Evolutionary conservation across 164 flowering plant species (phyloP).

Genomic region (Sedum album): DNA sequence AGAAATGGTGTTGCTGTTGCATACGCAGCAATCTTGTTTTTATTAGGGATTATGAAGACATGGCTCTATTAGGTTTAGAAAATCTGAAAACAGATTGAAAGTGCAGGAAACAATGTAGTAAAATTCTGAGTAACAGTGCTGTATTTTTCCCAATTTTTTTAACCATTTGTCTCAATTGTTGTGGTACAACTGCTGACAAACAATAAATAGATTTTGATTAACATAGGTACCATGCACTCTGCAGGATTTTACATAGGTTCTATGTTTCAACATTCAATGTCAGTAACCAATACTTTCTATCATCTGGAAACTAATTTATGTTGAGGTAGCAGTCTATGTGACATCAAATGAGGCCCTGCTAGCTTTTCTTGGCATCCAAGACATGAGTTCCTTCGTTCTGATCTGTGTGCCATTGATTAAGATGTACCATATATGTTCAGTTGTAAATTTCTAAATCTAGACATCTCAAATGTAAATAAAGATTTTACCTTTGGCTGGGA

Average conservation of each 20-base stretch:
- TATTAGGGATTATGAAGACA: no score
- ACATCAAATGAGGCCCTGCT: not conserved
- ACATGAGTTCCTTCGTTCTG: not conserved
- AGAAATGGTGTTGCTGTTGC: no score
- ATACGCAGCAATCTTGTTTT: no score
- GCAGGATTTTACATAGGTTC: not conserved
- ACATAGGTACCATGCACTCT: not conserved
- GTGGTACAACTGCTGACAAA: not conserved
- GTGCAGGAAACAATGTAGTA: not conserved
- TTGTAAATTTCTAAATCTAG: not conserved
- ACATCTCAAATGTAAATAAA: not conserved
- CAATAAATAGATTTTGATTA: not conserved
- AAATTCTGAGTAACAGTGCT: no score
- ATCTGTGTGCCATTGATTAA: not conserved
- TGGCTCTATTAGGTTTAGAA: no score
- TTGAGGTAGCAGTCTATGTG: not conserved
- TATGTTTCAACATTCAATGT: not conserved
- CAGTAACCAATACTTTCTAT: not conserved
- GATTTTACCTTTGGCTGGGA: constrained; percentile 24
- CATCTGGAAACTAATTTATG: not conserved
- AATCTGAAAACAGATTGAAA: not conserved
- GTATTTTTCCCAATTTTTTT: no score
- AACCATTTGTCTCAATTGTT: not conserved
- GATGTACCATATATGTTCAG: not conserved
- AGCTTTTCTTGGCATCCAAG: not conserved